Conservation (phyloP, 345 rosid species). For the Brassica rapa region DNA sequence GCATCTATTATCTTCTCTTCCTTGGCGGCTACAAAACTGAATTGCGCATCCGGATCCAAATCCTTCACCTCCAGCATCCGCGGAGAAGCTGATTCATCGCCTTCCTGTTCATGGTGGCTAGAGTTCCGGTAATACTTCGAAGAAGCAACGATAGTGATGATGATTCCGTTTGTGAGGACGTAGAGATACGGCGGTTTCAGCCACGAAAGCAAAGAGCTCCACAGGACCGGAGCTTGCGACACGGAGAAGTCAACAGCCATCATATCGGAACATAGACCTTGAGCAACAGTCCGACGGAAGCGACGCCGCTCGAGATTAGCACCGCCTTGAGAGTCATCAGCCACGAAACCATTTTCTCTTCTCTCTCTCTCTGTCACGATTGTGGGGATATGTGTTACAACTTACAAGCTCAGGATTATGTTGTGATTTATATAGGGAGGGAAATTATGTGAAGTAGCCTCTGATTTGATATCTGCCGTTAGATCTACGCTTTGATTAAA, state of each 20-base stretch:
- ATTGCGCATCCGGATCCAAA: slow-evolving; percentile 12
- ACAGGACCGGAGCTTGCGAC: slow-evolving; percentile 31
- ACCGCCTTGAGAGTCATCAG: slow-evolving; percentile 35
- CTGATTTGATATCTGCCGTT: slow-evolving; percentile 7
- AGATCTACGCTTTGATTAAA: slow-evolving; percentile 14
- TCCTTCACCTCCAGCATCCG: slow-evolving; percentile 27
- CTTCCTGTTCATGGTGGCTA: slow-evolving; percentile 5
- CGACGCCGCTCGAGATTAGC: slow-evolving; percentile 35
- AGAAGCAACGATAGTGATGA: slow-evolving; percentile 39
- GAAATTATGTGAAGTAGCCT: background rate
- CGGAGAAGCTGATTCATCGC: slow-evolving; percentile 11
- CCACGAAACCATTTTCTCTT: slow-evolving; percentile 37
- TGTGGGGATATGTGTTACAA: slow-evolving; percentile 30
- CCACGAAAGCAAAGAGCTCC: slow-evolving; percentile 35
- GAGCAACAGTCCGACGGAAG: slow-evolving; percentile 22
- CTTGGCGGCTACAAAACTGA: background rate
- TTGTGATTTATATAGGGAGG: slow-evolving; percentile 30
- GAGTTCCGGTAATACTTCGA: slow-evolving; percentile 24
- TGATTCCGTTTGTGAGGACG: slow-evolving; percentile 38
- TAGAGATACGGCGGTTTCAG: slow-evolving; percentile 37
- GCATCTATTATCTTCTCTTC: background rate
- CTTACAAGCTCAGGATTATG: slow-evolving; percentile 11
- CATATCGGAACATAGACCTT: slow-evolving; percentile 30
- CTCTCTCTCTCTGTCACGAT: background rate
- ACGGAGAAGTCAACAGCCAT: slow-evolving; percentile 36